Conservation (phyloP, 169 alveolate species). For the Plasmodium vivax region DNA sequence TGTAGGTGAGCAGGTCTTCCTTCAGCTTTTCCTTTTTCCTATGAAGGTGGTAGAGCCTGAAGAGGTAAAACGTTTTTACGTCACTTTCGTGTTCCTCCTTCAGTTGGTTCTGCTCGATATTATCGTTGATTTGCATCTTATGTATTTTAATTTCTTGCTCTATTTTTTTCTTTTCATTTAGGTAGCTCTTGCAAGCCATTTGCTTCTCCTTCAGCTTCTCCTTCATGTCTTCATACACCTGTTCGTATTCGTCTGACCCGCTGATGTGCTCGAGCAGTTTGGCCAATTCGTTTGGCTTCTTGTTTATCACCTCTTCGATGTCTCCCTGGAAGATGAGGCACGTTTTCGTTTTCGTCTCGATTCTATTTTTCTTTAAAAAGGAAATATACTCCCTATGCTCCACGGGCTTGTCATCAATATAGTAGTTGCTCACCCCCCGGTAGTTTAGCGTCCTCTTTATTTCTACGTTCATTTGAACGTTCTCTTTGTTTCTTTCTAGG, state of each 20-base stretch:
- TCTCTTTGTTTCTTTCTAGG: constrained; percentile 81
- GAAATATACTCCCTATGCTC: constrained; percentile 81
- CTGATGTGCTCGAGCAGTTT: constrained; percentile 91
- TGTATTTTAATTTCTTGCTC: constrained; percentile 67
- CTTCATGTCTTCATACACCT: constrained; percentile 64
- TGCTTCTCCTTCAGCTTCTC: constrained; percentile 60
- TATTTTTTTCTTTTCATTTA: constrained; percentile 47
- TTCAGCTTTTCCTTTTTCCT: constrained; percentile 43
- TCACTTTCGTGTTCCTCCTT: constrained; percentile 45
- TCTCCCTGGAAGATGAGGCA: constrained; percentile 93
- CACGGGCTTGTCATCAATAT: constrained; percentile 83
- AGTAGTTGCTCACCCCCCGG: constrained; percentile 86
- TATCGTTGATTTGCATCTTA: constrained; percentile 39
- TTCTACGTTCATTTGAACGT: constrained; percentile 82
- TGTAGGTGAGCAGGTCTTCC: constrained; percentile 8
- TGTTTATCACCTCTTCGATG: constrained; percentile 89
- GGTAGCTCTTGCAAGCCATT: constrained; percentile 38
- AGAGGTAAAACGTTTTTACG: constrained; percentile 7
- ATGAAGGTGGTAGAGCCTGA: constrained; percentile 28
- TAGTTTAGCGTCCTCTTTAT: constrained; percentile 87
- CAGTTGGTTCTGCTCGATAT: constrained; percentile 50
- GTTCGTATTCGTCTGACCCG: constrained; percentile 85
- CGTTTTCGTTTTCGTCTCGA: constrained; percentile 82
- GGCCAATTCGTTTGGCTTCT: constrained; percentile 90
- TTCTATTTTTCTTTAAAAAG: constrained; percentile 77